These are phyloP conservation scores for Cryphonectria parasitica DNA, from an alignment of 2,329 filamentous ascomycete genomes.

Conservation along the genomic window DNA sequence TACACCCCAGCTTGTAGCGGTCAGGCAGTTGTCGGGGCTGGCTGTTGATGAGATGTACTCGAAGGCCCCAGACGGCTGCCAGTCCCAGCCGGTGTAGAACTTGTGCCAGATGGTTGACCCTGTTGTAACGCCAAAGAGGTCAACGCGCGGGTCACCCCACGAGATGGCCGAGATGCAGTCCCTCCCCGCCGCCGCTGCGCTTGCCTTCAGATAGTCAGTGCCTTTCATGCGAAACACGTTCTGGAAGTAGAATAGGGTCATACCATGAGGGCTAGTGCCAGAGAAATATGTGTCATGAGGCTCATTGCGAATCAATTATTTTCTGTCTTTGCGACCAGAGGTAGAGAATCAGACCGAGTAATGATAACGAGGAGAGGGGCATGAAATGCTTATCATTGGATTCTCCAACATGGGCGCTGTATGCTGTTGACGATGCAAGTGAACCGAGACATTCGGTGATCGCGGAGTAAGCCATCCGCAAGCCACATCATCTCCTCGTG, in stretches of 20 bases:
- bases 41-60: background rate
- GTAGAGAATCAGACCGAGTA: background rate
- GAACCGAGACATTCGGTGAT: background rate
- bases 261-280: background rate
- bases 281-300: background rate
- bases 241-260: background rate
- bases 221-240: background rate
- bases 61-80: slow-evolving; percentile 1
- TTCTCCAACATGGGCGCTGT: background rate
- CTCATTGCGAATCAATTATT: background rate
- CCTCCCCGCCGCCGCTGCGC: background rate
- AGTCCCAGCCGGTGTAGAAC: slow-evolving; percentile 14
- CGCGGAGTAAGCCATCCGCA: background rate
- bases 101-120: slow-evolving; percentile 7
- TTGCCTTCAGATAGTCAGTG: background rate
- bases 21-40: background rate
- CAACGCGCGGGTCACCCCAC: slow-evolving; percentile 5
- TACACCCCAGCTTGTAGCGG: background rate
- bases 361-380: background rate
- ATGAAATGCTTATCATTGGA: no score
- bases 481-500: background rate
- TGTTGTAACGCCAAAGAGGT: background rate
- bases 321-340: background rate
- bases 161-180: slow-evolving; percentile 6
- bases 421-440: background rate